Evolutionary conservation across 345 rosid species (phyloP), one percentile per base, ranked within the genome.

Genomic region (Eucalyptus regnans): DNA sequence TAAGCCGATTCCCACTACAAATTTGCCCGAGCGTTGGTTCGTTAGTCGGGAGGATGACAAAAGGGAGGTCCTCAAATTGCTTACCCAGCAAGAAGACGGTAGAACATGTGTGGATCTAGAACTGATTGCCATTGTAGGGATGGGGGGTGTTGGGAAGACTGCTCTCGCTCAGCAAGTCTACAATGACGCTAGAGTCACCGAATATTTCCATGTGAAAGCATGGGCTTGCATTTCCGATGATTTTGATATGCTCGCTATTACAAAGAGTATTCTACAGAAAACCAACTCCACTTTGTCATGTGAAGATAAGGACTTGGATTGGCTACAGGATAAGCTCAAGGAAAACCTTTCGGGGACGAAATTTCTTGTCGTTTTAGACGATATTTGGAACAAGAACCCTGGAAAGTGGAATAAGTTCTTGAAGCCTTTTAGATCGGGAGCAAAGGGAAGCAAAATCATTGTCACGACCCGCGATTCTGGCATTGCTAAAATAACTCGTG

Each of bases 201-300:
- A 33, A 33, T 33, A 33, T 33, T 33, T 33, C 37, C 37, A 33
- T 33, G 37, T 8, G 6, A 68, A 33, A 68, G 23, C 23, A 68
- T 68, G 80, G 80, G 23, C 23, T 8, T 68, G 80, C 4, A 6
- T 68, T 31, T 68, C 80, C 23, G 80, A 31, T 68, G 22, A 8
- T 33, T 68, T 68, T 3, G 3, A 68, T 3, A 0, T 16, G 80
- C 12, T 1, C 0, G 4, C 12, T 68, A 16, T 68, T 31, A 68
- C 80, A 68, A 33, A 8, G 80, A 33, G 7, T 3, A 68, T 68
- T 6, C 10, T 68, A 2, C 3, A 68, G 23, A 12, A 46, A 43
- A 41, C 13, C 23, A 66, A 51, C 29, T 50, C 0, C 49, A 49
- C 5, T 86, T n/a, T n/a, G 5, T 2, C 76, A 1, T 49, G 50